phyloP scores from a whole-genome alignment of 805 yeast genomes.

The Scheffersomyces ergatensis region DNA sequence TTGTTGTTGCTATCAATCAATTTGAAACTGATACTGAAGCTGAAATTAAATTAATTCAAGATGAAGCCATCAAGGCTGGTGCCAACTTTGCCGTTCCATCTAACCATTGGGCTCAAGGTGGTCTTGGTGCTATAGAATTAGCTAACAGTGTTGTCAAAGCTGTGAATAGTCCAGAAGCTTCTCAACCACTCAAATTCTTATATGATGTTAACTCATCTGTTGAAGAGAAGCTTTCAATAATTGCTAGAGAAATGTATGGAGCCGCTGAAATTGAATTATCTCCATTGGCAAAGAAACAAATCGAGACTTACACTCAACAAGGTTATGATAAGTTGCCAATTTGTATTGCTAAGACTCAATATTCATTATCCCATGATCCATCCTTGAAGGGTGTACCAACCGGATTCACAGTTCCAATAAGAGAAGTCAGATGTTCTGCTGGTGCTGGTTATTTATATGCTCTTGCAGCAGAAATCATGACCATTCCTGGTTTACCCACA shows the following conservation, averaged over 20 bases:
- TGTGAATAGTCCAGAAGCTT: slow-evolving; percentile 34
- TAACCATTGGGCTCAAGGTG: slow-evolving; percentile 96
- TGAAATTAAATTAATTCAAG: slow-evolving; percentile 76
- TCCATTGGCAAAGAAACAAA: slow-evolving; percentile 77
- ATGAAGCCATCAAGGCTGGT: slow-evolving; percentile 85
- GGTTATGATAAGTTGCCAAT: slow-evolving; percentile 91
- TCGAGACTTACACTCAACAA: slow-evolving; percentile 77
- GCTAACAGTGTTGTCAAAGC: slow-evolving; percentile 84
- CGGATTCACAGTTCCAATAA: slow-evolving; percentile 89
- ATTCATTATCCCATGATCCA: slow-evolving; percentile 93
- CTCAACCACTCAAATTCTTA: slow-evolving; percentile 47
- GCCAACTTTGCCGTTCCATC: slow-evolving; percentile 88
- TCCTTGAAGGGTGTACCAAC: slow-evolving; percentile 91
- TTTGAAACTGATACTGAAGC: slow-evolving; percentile 78
- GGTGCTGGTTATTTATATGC: slow-evolving; percentile 98
- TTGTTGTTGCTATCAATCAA: slow-evolving; percentile 90
- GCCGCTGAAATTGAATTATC: slow-evolving; percentile 81
- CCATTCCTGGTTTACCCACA: slow-evolving; percentile 96
- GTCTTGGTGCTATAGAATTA: slow-evolving; percentile 79
- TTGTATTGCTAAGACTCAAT: slow-evolving; percentile 97
- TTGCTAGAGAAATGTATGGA: slow-evolving; percentile 90
- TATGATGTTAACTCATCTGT: slow-evolving; percentile 72
- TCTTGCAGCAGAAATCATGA: slow-evolving; percentile 93
- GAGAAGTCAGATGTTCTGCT: slow-evolving; percentile 89
- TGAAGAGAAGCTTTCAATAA: slow-evolving; percentile 73